Evolutionary conservation across 495 filamentous ascomycete species (phyloP).

Genomic region (Echria macrotheca): DNA sequence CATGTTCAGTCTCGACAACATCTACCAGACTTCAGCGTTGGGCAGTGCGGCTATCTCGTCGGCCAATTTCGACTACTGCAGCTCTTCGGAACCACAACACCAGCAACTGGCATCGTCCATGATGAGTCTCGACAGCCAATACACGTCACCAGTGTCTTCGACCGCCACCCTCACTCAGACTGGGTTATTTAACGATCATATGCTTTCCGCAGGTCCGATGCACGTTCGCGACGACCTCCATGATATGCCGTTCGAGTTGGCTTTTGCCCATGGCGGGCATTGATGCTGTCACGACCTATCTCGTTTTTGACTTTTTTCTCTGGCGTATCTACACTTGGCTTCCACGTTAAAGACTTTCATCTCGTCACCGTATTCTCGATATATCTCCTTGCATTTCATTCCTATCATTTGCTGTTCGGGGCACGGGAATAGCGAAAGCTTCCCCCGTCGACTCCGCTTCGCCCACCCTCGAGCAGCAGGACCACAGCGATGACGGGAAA

Average conservation of each 20-base stretch:
- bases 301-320: conserved; percentile 2
- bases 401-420: neutral
- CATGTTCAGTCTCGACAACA: conserved; percentile 21
- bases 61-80: conserved; percentile 29
- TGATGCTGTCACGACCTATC: neutral
- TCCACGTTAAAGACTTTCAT: conserved; percentile 9
- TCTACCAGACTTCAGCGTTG: conserved; percentile 20
- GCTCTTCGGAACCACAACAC: conserved; percentile 1
- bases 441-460: neutral
- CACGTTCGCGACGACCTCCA: conserved; percentile 13
- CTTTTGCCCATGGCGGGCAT: conserved; percentile 17
- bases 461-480: neutral
- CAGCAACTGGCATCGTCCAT: conserved; percentile 21
- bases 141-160: conserved; percentile 36
- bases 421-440: neutral
- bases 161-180: conserved; percentile 36
- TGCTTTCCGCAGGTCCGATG: conserved; percentile 11
- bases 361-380: conserved; percentile 1
- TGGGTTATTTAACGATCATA: conserved; percentile 15
- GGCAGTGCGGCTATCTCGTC: conserved; percentile 35
- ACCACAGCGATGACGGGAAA: too few relatives aligned
- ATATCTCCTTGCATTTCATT: conserved; percentile 2
- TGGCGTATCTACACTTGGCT: neutral
- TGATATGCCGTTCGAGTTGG: conserved; percentile 29
- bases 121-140: conserved; percentile 28